phyloP scores from a whole-genome alignment of 192 early-diverging fungal species.

The Lobosporangium transversale region DNA sequence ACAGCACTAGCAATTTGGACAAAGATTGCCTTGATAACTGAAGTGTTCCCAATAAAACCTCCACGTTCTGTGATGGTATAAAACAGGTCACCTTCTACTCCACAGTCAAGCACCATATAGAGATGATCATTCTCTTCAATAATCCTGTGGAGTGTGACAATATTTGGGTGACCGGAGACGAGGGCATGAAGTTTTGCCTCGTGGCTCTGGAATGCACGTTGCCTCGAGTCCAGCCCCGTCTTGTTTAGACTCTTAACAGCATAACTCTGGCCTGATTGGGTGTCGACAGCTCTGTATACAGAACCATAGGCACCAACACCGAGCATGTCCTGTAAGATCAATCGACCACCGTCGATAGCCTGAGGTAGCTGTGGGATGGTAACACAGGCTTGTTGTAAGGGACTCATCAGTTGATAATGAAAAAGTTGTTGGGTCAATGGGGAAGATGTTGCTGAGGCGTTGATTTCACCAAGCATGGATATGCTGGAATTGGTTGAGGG shows the following conservation, averaged over 20 bases:
- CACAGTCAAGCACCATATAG: constrained; percentile 78
- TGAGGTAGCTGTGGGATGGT: constrained; percentile 19
- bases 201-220: constrained; percentile 69
- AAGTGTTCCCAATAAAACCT: constrained; percentile 73
- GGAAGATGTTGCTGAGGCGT: not conserved
- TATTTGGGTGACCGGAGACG: constrained; percentile 74
- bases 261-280: constrained; percentile 61
- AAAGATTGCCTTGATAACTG: constrained; percentile 82
- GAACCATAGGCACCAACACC: constrained; percentile 82
- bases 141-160: constrained; percentile 71
- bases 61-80: constrained; percentile 88
- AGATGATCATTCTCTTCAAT: constrained; percentile 70
- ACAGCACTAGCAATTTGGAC: constrained; percentile 87
- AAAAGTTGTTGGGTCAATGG: not conserved
- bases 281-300: constrained; percentile 75
- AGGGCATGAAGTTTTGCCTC: constrained; percentile 72
- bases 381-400: constrained; percentile 9
- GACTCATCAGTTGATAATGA: constrained; percentile 24
- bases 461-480: constrained; percentile 1
- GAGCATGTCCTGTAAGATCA: constrained; percentile 62
- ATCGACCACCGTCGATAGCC: constrained; percentile 40
- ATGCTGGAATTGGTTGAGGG: not conserved
- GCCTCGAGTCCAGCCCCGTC: constrained; percentile 61
- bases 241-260: constrained; percentile 83
- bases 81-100: constrained; percentile 93